A percentile compares a stretch with the other conserved stretches of the same genome.
Conservation (phyloP, 2,329 filamentous ascomycete genomes). For the Capronia americana region DNA sequence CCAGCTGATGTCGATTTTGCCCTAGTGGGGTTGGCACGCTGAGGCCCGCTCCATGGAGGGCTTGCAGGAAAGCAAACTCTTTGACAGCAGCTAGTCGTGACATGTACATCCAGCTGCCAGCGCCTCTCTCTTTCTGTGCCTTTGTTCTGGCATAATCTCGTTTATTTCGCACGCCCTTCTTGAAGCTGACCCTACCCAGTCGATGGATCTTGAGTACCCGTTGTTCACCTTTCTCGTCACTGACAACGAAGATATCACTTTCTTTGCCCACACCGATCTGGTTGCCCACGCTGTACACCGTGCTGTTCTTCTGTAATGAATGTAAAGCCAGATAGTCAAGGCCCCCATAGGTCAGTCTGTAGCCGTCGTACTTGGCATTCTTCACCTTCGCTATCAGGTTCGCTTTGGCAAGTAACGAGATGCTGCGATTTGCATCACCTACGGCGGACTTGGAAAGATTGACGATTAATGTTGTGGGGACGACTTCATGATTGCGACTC, state of each 20-base stretch:
- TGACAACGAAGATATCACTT: constrained; percentile 94
- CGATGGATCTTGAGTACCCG: constrained; percentile 94
- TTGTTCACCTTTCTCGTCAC: constrained; percentile 76
- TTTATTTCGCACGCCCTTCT: constrained; percentile 86
- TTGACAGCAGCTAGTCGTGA: constrained; percentile 90
- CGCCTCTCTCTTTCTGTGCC: constrained; percentile 50
- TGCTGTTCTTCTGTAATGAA: constrained; percentile 78
- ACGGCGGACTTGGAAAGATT: constrained; percentile 78
- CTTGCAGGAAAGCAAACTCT: constrained; percentile 93
- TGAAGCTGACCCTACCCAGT: constrained; percentile 93
- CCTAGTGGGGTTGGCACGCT: constrained; percentile 85
- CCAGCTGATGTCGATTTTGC: constrained; percentile 91
- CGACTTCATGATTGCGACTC: constrained; percentile 95
- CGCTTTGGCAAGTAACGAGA: constrained; percentile 89
- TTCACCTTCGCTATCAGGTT: constrained; percentile 91
- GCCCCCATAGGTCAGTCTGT: constrained; percentile 93
- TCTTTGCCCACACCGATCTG: constrained; percentile 97
- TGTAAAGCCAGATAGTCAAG: constrained; percentile 97
- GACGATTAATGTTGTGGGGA: constrained; percentile 86
- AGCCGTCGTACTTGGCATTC: constrained; percentile 97
- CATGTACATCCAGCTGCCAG: constrained; percentile 97
- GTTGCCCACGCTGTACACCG: constrained; percentile 89
- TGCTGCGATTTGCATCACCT: constrained; percentile 78
- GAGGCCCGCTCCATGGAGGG: constrained; percentile 81
- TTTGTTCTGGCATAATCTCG: constrained; percentile 87